phyloP scores from a whole-genome alignment of 1,284 basidiomycete genomes.

The Veloporphyrellus conicus region DNA sequence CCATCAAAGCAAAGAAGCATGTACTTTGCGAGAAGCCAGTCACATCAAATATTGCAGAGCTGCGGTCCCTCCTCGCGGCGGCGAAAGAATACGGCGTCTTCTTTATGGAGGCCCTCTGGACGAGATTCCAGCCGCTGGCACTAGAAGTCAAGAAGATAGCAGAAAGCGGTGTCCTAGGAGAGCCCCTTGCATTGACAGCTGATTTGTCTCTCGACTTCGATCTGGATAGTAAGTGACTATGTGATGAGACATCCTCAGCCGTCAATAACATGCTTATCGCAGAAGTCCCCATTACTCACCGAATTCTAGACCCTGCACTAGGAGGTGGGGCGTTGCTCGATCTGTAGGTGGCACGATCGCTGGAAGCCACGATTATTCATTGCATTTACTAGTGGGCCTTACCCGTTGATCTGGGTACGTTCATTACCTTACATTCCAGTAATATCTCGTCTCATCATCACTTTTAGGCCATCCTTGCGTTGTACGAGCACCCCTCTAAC shows the following conservation, averaged over 20 bases:
- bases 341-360: constrained; percentile 47
- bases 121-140: constrained; percentile 70
- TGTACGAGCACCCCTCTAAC: constrained; percentile 80
- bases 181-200: constrained; percentile 61
- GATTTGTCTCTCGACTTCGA: constrained; percentile 73
- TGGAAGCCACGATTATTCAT: no score
- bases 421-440: not conserved
- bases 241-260: not conserved
- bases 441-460: constrained; percentile 9
- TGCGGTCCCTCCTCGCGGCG: constrained; percentile 62
- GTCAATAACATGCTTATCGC: not conserved
- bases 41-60: constrained; percentile 61
- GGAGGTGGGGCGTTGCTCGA: constrained; percentile 86
- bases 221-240: constrained; percentile 56
- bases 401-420: constrained; percentile 74
- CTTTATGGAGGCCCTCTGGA: constrained; percentile 88
- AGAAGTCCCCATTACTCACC: constrained; percentile 67
- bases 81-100: constrained; percentile 77
- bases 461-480: constrained; percentile 60
- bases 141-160: constrained; percentile 63
- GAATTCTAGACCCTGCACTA: constrained; percentile 76
- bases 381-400: constrained; percentile 79
- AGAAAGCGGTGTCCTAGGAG: constrained; percentile 58
- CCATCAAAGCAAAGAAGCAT: constrained; percentile 78
- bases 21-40: constrained; percentile 85